Base-by-base conservation (phyloP, 2,329 filamentous ascomycete genomes). In the Penicillium sp. region DNA sequence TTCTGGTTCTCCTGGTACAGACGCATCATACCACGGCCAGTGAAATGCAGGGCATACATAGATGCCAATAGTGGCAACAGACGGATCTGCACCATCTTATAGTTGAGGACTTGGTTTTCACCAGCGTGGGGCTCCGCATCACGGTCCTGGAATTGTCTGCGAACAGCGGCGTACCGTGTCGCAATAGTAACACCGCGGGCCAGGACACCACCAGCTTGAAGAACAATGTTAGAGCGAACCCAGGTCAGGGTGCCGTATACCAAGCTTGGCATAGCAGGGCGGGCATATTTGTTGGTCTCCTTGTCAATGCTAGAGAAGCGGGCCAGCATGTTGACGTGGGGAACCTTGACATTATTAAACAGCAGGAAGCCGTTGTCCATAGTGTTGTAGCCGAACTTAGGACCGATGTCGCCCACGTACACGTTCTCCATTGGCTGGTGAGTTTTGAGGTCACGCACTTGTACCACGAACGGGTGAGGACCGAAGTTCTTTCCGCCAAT, bases 291-390 rank as follows among this genome's bases (percentile, higher is more conserved):
- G 75, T 83, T 83, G 3, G 87, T 90, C 46, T 84, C 80, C 2
- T 85, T 84, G 67, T 91, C 87, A 49, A 92, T 82, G 3, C 83
- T 78, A 0, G 88, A 88, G 77, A 87, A 91, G n/a, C 83, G 81
- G 51, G 86, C 85, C 50, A 92, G 76, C 87, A 92, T 90, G 76
- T 85, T 88, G 62, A 86, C 76, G 69, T 92, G 89, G 1, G 89
- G 89, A 16, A 92, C 79, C 73, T 91, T 90, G 74, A 90, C 81
- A 19, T 90, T 79, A 77, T 91, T 91, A 75, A 93, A 87, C 22
- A 92, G 81, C 11, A 91, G 76, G 79, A 90, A 92, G 1, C 90
- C 90, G 65, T 92, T 93, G 72, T 92, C 90, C 89, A 91, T 90
- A 52, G 87, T 90, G 74, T 90, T 90, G 77, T 90, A 90, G 10